These are phyloP conservation scores for barley (Hordeum vulgare) DNA, from an alignment of 176 grass and related monocot genomes.

Conservation along the genomic window MorexV3_pseudomolecules_assembly NC_058519.1:629260433-629260932, in stretches of 20 bases:
- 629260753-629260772: slow-evolving; percentile 9
- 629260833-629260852: slow-evolving; percentile 19
- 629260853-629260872: not conserved
- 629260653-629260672: too few relatives aligned
- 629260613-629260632: too few relatives aligned
- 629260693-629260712: not conserved
- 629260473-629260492: not conserved
- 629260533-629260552: too few relatives aligned
- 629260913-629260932: too few relatives aligned
- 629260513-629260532: too few relatives aligned
- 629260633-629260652: too few relatives aligned
- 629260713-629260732: not conserved
- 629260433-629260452: too few relatives aligned
- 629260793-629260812: slow-evolving; percentile 31
- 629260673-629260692: not conserved
- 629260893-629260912: not conserved
- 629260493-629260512: not conserved
- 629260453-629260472: too few relatives aligned
- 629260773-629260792: slow-evolving; percentile 6
- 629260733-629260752: not conserved
- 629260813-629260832: slow-evolving; percentile 34
- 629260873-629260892: not conserved
- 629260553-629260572: too few relatives aligned
- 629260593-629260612: too few relatives aligned
- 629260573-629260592: too few relatives aligned